Conservation (phyloP, 164 flowering plant genomes). For the Tinospora cordifolia region DNA sequence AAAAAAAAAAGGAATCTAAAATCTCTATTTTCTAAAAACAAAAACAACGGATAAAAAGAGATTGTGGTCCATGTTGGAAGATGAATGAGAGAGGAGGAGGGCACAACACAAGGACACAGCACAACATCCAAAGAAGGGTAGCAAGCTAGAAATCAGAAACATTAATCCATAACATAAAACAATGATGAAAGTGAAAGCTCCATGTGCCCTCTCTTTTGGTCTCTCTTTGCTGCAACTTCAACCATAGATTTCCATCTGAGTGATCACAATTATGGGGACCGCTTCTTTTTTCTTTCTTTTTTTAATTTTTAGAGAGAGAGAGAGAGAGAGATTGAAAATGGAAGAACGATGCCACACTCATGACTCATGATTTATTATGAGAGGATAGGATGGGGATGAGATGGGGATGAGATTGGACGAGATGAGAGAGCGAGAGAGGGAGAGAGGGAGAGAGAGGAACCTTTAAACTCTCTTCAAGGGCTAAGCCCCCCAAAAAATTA, state of each 20-base stretch:
- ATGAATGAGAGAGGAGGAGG: not conserved
- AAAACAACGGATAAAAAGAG: not conserved
- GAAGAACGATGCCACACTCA: constrained; percentile 3
- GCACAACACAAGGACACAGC: not conserved
- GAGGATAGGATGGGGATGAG: not conserved
- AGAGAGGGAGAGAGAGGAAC: too few species aligned
- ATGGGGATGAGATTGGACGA: too few species aligned
- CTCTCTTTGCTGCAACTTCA: not conserved
- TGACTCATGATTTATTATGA: not conserved
- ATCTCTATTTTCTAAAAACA: too few species aligned
- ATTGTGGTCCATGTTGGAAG: not conserved
- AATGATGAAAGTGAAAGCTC: constrained; percentile 1
- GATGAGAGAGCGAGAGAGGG: too few species aligned
- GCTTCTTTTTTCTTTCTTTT: too few species aligned
- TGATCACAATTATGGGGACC: not conserved
- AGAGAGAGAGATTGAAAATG: constrained; percentile 4
- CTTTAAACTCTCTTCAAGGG: not conserved
- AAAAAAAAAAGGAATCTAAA: too few species aligned
- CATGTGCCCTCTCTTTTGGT: not conserved
- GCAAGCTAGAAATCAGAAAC: not conserved
- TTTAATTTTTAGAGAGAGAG: too few species aligned
- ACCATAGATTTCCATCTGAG: constrained; percentile 3
- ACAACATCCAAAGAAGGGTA: not conserved
- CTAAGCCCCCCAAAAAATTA: too few species aligned
- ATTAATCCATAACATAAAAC: not conserved